These are phyloP conservation scores for Ophiocordyceps robertsii DNA, from an alignment of 2,329 filamentous ascomycete genomes.

Conservation along the genomic window DNA sequence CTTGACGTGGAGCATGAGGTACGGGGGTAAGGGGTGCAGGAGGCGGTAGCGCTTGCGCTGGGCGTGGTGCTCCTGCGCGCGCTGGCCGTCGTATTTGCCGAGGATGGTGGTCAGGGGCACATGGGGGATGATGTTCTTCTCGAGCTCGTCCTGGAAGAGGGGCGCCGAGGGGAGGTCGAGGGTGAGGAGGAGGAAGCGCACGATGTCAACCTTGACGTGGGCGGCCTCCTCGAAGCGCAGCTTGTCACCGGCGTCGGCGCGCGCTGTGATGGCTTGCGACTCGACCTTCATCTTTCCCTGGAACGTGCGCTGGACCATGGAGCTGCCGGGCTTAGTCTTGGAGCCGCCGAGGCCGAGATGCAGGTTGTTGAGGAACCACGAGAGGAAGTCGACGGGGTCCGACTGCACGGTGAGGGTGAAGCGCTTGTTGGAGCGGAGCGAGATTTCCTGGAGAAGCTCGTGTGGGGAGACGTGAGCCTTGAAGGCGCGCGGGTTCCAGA, in stretches of 20 bases:
- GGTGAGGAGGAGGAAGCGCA: slow-evolving; percentile 81
- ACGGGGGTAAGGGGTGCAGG: slow-evolving; percentile 81
- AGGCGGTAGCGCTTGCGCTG: slow-evolving; percentile 82
- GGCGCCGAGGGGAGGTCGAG: slow-evolving; percentile 85
- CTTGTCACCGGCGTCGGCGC: slow-evolving; percentile 75
- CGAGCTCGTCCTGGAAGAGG: slow-evolving; percentile 88
- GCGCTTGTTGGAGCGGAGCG: slow-evolving; percentile 77
- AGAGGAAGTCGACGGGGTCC: slow-evolving; percentile 90
- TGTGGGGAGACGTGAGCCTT: slow-evolving; percentile 94
- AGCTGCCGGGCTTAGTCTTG: slow-evolving; percentile 70
- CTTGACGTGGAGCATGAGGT: slow-evolving; percentile 88
- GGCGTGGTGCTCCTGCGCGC: slow-evolving; percentile 76
- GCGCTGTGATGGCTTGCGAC: slow-evolving; percentile 84
- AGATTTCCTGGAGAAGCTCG: slow-evolving; percentile 90
- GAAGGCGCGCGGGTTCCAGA: slow-evolving; percentile 96
- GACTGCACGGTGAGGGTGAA: slow-evolving; percentile 86
- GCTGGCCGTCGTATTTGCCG: slow-evolving; percentile 82
- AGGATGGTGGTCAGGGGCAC: slow-evolving; percentile 73
- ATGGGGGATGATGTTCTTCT: slow-evolving; percentile 93
- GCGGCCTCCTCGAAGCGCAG: slow-evolving; percentile 87
- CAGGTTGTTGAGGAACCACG: slow-evolving; percentile 94
- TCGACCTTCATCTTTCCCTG: slow-evolving; percentile 87
- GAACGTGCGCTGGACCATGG: slow-evolving; percentile 84
- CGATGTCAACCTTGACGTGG: slow-evolving; percentile 61
- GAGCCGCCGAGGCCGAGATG: slow-evolving; percentile 85